These are phyloP conservation scores for Strigomonas culicis DNA, from an alignment of 208 protist species.

Conservation along the genomic window DNA sequence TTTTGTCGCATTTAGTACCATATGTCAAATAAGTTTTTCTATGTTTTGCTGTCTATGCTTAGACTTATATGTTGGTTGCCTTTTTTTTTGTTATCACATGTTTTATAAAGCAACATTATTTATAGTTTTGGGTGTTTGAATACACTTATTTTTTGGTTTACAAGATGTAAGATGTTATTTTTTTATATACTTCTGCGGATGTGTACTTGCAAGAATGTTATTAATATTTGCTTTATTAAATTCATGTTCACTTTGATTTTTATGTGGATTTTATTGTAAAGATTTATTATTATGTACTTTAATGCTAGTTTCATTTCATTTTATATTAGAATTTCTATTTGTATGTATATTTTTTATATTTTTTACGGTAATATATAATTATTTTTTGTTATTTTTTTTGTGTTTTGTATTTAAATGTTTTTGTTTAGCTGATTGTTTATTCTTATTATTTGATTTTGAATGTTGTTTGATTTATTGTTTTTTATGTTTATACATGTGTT, in stretches of 20 bases:
- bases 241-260: constrained; percentile 83
- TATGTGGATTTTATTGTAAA: constrained; percentile 88
- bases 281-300: constrained; percentile 64
- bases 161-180: constrained; percentile 76
- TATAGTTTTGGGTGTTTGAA: constrained; percentile 78
- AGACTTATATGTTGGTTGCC: constrained; percentile 77
- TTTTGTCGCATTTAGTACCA: constrained; percentile 83
- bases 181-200: constrained; percentile 81
- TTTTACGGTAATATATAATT: constrained; percentile 75
- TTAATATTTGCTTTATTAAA: constrained; percentile 77
- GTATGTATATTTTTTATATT: constrained; percentile 76
- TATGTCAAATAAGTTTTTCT: constrained; percentile 86
- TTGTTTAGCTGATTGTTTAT: constrained; percentile 77
- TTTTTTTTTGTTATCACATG: constrained; percentile 87
- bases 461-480: constrained; percentile 75
- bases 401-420: constrained; percentile 89
- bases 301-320: constrained; percentile 78
- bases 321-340: constrained; percentile 72
- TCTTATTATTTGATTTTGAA: constrained; percentile 83
- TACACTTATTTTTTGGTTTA: constrained; percentile 81
- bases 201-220: constrained; percentile 47
- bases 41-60: constrained; percentile 79
- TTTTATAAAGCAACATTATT: constrained; percentile 85
- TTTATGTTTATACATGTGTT: constrained; percentile 73
- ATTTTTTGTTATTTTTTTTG: constrained; percentile 85